Evolutionary conservation across 208 protist genomes (phyloP).

Genomic region (Leishmania turanica): DNA sequence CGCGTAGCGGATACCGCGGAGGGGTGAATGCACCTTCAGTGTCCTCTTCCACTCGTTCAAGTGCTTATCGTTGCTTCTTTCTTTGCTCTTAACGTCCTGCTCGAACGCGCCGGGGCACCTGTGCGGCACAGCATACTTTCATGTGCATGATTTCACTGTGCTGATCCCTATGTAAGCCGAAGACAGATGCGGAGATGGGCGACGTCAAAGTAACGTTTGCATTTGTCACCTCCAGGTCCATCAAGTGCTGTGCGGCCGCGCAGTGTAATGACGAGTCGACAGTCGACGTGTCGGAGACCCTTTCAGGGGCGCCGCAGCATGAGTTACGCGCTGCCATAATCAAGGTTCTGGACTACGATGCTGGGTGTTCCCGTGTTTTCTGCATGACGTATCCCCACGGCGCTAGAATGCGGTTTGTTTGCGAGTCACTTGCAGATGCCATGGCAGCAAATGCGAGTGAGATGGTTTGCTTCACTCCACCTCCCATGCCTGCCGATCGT

Average conservation of each 20-base stretch:
- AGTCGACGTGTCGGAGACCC: neutral
- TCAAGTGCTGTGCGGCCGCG: slow-evolving; percentile 12
- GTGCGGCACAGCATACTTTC: neutral
- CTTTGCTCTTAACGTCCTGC: neutral
- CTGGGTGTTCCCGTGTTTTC: slow-evolving; percentile 9
- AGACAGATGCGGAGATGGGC: neutral
- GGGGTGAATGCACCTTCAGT: neutral
- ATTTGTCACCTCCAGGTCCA: slow-evolving; percentile 21
- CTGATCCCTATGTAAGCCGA: neutral
- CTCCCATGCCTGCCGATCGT: slow-evolving; percentile 18
- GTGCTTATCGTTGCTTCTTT: too few species aligned
- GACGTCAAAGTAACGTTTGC: slow-evolving; percentile 31
- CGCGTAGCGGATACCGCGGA: neutral
- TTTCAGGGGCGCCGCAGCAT: neutral
- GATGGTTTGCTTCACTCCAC: slow-evolving; percentile 26
- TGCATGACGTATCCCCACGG: neutral
- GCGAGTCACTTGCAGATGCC: neutral
- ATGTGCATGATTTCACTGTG: neutral
- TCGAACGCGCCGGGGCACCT: neutral
- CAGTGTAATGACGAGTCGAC: neutral
- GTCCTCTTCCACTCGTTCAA: neutral
- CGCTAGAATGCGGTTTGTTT: slow-evolving; percentile 6
- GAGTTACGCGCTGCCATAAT: neutral
- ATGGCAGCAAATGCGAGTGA: neutral
- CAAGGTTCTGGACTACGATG: slow-evolving; percentile 21